Evolutionary conservation across 768 basidiomycete species (phyloP).

Genomic region (Cyclocybe aegerita): DNA sequence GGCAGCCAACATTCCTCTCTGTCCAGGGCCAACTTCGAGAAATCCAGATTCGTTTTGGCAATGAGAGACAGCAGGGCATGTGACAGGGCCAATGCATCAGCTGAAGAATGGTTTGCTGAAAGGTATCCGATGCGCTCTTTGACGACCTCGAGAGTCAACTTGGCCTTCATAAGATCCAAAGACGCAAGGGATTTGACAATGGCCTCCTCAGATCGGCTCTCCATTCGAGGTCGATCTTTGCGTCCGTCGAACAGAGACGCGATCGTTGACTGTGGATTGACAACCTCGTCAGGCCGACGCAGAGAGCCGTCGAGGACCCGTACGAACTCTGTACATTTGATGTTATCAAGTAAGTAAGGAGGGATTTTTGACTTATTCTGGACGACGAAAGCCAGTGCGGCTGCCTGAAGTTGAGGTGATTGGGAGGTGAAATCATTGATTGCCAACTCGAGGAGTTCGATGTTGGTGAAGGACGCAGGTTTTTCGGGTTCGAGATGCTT

Average conservation of each 20-base stretch:
- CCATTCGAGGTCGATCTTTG: slow-evolving; percentile 6
- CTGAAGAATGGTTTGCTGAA: slow-evolving; percentile 14
- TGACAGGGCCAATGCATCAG: slow-evolving; percentile 3
- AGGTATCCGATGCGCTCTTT: slow-evolving; percentile 36
- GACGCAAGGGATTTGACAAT: slow-evolving; percentile 19
- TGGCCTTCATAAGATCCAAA: slow-evolving; percentile 26
- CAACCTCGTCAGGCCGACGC: slow-evolving; percentile 20
- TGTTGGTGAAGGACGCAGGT: slow-evolving; percentile 13
- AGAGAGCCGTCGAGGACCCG: slow-evolving; percentile 14
- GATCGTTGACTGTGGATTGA: slow-evolving; percentile 33
- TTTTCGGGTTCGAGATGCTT: slow-evolving; percentile 22
- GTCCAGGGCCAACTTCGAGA: slow-evolving; percentile 7
- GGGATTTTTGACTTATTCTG: slow-evolving; percentile 21
- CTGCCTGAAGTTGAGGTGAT: slow-evolving; percentile 20
- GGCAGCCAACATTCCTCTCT: slow-evolving; percentile 35
- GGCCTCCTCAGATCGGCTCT: neutral
- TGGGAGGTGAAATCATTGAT: slow-evolving; percentile 28
- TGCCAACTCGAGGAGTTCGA: slow-evolving; percentile 25
- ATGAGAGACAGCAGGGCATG: slow-evolving; percentile 12
- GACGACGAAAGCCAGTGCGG: slow-evolving; percentile 28
- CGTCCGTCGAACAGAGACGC: slow-evolving; percentile 22
- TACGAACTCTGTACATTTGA: slow-evolving; percentile 29
- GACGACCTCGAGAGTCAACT: slow-evolving; percentile 29
- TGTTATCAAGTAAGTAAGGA: slow-evolving; percentile 17
- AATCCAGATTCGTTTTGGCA: slow-evolving; percentile 15